Evolutionary conservation across 169 alveolate species (phyloP).

Genomic region (Eimeria maxima): DNA sequence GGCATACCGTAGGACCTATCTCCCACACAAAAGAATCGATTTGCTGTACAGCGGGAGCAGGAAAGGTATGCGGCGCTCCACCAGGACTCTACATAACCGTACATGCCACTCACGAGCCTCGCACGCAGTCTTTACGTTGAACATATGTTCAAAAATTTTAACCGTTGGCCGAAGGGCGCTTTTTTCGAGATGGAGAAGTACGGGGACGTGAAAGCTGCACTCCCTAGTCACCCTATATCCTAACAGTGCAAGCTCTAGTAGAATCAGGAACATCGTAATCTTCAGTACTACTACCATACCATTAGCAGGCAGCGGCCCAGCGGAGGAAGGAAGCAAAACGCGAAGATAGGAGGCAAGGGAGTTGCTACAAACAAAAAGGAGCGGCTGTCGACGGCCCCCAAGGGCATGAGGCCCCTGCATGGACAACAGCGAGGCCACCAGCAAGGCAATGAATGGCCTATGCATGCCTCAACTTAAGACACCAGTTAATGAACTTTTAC

Average conservation of each 20-base stretch:
- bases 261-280: background rate
- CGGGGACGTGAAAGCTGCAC: background rate
- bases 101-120: background rate
- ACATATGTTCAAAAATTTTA: no score
- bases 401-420: background rate
- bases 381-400: background rate
- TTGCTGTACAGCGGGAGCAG: background rate
- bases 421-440: background rate
- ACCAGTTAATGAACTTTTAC: no score
- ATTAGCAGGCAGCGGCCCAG: background rate
- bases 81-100: background rate
- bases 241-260: background rate
- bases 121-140: no score
- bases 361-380: background rate
- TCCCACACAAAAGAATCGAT: background rate
- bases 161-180: no score
- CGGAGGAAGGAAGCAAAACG: background rate
- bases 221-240: background rate
- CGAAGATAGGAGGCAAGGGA: background rate
- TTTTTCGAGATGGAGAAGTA: no score
- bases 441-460: background rate
- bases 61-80: background rate
- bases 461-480: no score
- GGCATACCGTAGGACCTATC: background rate
- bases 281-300: background rate